Percentiles rank a stretch among this genome's conserved stretches.
These are phyloP conservation scores for Didymella pomorum DNA, from an alignment of 2,329 filamentous ascomycete genomes.

Conservation along the genomic window DNA sequence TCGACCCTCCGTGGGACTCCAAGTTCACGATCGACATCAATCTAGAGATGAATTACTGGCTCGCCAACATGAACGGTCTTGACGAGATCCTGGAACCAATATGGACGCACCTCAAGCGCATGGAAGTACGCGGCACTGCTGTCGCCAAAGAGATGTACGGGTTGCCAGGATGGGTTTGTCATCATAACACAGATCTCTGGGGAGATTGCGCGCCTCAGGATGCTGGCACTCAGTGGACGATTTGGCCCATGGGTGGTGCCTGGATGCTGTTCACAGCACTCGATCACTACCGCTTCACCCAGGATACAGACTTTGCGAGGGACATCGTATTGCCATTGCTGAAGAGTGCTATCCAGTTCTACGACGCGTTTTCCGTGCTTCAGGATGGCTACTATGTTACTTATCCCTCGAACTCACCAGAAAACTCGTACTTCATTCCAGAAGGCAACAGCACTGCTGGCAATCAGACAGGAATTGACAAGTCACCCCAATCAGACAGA, in stretches of 20 bases:
- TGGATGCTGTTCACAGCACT: neutral
- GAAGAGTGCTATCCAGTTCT: neutral
- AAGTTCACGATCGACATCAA: neutral
- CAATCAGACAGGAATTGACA: neutral
- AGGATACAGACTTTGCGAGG: neutral
- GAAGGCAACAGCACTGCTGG: neutral
- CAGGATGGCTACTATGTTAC: neutral
- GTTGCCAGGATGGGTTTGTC: neutral
- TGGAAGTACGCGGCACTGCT: neutral
- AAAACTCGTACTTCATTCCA: neutral
- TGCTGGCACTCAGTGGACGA: neutral
- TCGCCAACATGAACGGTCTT: neutral
- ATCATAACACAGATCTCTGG: neutral
- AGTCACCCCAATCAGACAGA: neutral
- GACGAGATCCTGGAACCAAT: neutral
- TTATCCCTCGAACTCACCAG: neutral
- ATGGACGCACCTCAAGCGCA: neutral
- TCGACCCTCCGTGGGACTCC: neutral
- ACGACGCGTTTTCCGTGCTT: neutral
- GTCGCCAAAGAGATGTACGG: neutral
- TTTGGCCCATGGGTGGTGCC: neutral
- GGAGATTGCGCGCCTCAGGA: slow-evolving; percentile 1
- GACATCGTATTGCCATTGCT: neutral
- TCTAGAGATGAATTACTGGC: neutral
- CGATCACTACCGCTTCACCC: neutral